Conservation (phyloP, 805 yeast genomes). For the Kregervanrija pseudodelftensis region DNA sequence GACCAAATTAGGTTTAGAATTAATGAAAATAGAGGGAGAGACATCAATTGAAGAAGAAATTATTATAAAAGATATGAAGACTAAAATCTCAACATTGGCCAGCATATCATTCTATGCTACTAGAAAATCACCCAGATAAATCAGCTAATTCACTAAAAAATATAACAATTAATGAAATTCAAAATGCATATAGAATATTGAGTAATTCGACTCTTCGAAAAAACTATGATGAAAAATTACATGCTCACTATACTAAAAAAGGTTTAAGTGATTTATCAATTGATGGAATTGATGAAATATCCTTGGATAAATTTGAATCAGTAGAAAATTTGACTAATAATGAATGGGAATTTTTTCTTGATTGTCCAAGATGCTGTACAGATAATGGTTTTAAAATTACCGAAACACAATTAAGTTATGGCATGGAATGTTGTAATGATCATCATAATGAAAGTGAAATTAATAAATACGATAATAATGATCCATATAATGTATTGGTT, state of each 20-base stretch:
- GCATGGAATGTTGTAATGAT: too few relatives aligned
- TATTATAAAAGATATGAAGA: slow-evolving; percentile 44
- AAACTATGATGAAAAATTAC: slow-evolving; percentile 47
- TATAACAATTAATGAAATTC: slow-evolving; percentile 32
- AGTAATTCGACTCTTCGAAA: slow-evolving; percentile 32
- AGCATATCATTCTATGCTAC: slow-evolving; percentile 58
- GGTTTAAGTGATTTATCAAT: slow-evolving; percentile 30
- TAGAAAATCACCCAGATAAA: slow-evolving; percentile 79
- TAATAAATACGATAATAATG: slow-evolving; percentile 20
- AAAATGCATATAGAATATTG: slow-evolving; percentile 59
- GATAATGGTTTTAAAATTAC: slow-evolving; percentile 45
- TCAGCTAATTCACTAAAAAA: background rate
- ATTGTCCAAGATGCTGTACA: slow-evolving; percentile 63
- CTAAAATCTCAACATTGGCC: slow-evolving; percentile 35
- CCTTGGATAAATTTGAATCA: slow-evolving; percentile 53
- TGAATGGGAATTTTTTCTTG: slow-evolving; percentile 25
- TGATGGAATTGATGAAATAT: slow-evolving; percentile 63
- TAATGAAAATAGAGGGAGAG: slow-evolving; percentile 37
- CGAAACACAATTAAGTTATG: slow-evolving; percentile 31
- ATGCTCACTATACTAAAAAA: slow-evolving; percentile 25
- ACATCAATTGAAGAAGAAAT: slow-evolving; percentile 50
- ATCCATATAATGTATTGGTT: slow-evolving; percentile 51
- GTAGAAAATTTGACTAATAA: slow-evolving; percentile 15
- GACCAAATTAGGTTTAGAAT: slow-evolving; percentile 41
- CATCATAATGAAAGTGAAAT: too few relatives aligned